These are phyloP conservation scores for Coffea humblotiana DNA, from an alignment of 305 asterid genomes.

Conservation along the genomic window DNA sequence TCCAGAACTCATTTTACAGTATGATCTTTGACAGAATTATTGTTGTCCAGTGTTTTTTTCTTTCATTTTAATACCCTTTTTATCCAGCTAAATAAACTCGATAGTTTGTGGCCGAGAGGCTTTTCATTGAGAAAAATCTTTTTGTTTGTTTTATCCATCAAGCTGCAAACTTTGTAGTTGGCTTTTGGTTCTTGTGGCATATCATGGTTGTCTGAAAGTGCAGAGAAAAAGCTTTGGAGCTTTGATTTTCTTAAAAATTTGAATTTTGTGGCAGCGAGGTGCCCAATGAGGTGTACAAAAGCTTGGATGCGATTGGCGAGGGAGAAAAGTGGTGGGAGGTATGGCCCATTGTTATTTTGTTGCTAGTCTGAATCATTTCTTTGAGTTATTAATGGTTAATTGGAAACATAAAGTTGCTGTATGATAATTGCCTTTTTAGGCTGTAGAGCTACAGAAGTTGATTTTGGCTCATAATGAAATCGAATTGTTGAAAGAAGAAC, in stretches of 20 bases:
- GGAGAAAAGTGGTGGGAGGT: slow-evolving; percentile 99
- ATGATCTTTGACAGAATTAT: neutral
- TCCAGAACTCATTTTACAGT: neutral
- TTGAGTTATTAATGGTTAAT: neutral
- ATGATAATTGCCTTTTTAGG: slow-evolving; percentile 39
- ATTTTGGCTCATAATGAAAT: slow-evolving; percentile 90
- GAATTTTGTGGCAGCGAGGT: slow-evolving; percentile 56
- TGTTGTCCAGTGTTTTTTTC: neutral
- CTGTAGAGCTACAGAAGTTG: slow-evolving; percentile 93
- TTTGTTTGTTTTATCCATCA: slow-evolving; percentile 3
- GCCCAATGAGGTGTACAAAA: slow-evolving; percentile 77
- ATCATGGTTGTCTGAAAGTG: neutral
- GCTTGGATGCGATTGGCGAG: slow-evolving; percentile 71
- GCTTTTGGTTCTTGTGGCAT: neutral
- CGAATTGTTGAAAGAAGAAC: slow-evolving; percentile 73
- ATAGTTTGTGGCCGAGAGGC: neutral
- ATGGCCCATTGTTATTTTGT: slow-evolving; percentile 12
- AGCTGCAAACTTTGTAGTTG: slow-evolving; percentile 1
- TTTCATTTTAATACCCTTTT: neutral
- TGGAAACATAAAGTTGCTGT: slow-evolving; percentile 1
- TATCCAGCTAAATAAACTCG: neutral
- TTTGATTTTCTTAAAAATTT: neutral
- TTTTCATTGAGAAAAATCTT: neutral
- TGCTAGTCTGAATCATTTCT: neutral
- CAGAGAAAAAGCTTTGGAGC: neutral